Evolutionary conservation across 2,329 filamentous ascomycete genomes (phyloP).

Genomic region (Corynespora cassiicola): DNA sequence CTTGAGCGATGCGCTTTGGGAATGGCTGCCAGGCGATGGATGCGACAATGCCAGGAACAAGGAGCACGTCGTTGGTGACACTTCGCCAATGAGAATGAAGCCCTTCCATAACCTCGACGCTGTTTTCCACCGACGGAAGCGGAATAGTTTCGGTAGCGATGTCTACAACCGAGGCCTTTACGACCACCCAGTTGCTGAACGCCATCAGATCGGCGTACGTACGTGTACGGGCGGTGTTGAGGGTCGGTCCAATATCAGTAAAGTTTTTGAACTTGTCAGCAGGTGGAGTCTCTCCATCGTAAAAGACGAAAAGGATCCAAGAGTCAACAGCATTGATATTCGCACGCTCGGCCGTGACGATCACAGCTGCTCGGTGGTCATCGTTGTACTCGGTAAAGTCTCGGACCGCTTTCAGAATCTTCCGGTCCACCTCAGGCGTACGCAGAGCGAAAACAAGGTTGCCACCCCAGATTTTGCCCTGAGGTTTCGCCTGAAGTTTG

Average conservation of each 20-base stretch:
- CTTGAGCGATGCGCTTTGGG: constrained; percentile 32
- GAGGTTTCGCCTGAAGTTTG: constrained; percentile 25
- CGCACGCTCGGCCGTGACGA: constrained; percentile 35
- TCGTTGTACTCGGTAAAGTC: constrained; percentile 65
- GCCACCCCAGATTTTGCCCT: constrained; percentile 54
- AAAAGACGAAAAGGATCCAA: constrained; percentile 42
- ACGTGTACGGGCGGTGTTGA: constrained; percentile 56
- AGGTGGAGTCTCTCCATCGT: constrained; percentile 51
- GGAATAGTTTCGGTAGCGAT: constrained; percentile 44
- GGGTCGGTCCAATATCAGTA: constrained; percentile 51
- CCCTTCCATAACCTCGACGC: constrained; percentile 30
- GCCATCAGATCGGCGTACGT: constrained; percentile 56
- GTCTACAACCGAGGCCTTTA: constrained; percentile 40
- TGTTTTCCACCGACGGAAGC: constrained; percentile 29
- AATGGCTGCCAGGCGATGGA: constrained; percentile 45
- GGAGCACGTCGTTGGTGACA: constrained; percentile 25
- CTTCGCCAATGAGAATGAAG: constrained; percentile 40
- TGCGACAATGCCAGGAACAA: constrained; percentile 38
- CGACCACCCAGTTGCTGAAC: constrained; percentile 51
- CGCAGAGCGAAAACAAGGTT: constrained; percentile 52
- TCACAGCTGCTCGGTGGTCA: constrained; percentile 39
- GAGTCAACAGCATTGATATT: constrained; percentile 35
- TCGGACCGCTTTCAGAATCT: constrained; percentile 56
- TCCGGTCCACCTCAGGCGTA: constrained; percentile 41
- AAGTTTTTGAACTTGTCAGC: constrained; percentile 64